A percentile compares a stretch with the other conserved stretches of the same genome.
Conservation (phyloP, 352 stramenopile genomes). For the Pilasporangium apinafurcum region DNA sequence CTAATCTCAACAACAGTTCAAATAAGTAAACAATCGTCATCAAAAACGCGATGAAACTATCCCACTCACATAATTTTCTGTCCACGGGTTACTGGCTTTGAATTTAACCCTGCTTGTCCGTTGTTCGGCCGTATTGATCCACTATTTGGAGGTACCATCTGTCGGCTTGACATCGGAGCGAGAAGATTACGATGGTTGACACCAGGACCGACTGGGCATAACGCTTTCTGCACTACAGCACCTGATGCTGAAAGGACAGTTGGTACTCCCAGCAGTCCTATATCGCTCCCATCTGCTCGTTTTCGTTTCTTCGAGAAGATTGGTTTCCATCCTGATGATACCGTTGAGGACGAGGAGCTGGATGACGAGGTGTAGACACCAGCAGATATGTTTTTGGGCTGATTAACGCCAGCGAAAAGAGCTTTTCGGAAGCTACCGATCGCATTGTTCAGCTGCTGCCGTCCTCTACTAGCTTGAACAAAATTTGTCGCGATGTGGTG, state of each 20-base stretch:
- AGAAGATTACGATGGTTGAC: background rate
- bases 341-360: background rate
- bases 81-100: constrained; percentile 10
- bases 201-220: constrained; percentile 5
- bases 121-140: too few relatives aligned
- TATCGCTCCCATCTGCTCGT: constrained; percentile 15
- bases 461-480: constrained; percentile 55
- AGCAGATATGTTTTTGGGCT: constrained; percentile 72
- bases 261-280: constrained; percentile 27
- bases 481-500: constrained; percentile 75
- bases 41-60: too few relatives aligned
- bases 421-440: constrained; percentile 57
- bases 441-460: constrained; percentile 74
- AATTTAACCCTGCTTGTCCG: too few relatives aligned
- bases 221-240: constrained; percentile 28
- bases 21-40: background rate
- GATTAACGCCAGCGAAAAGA: constrained; percentile 39
- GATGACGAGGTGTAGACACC: constrained; percentile 59
- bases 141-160: background rate
- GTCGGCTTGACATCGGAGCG: background rate
- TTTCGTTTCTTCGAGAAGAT: constrained; percentile 49
- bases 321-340: constrained; percentile 6
- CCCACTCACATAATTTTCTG: constrained; percentile 38
- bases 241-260: constrained; percentile 46
- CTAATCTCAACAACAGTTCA: constrained; percentile 3